These are phyloP conservation scores for Penicillium sp. DNA, from an alignment of 2,329 filamentous ascomycete species.

Conservation along the genomic window DNA sequence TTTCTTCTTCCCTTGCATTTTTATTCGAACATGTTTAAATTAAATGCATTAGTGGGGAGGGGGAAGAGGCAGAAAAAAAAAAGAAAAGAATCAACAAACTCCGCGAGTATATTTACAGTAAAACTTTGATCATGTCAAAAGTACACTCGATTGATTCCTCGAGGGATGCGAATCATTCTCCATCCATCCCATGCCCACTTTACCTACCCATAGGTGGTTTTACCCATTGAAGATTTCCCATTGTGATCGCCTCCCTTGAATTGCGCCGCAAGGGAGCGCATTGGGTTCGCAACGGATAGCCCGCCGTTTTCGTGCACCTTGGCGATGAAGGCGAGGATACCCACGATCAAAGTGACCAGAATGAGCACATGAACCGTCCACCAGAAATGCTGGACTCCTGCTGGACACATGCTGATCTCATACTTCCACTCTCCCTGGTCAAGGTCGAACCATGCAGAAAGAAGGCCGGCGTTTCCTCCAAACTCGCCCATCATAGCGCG, in stretches of 20 bases:
- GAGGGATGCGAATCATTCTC: no score
- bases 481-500: slow-evolving; percentile 98
- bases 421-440: slow-evolving; percentile 65
- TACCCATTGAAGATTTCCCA: background rate
- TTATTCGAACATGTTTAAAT: no score
- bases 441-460: slow-evolving; percentile 85
- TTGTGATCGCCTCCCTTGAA: background rate
- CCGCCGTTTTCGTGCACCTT: background rate
- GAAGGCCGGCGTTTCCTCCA: slow-evolving; percentile 80
- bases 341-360: slow-evolving; percentile 42
- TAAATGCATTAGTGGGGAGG: no score
- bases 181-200: no score
- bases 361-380: slow-evolving; percentile 80
- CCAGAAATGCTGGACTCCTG: slow-evolving; percentile 89
- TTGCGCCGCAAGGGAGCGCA: background rate
- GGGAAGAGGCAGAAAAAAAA: no score
- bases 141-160: no score
- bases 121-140: no score
- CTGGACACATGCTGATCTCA: slow-evolving; percentile 69
- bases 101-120: no score
- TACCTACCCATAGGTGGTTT: background rate
- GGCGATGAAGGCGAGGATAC: slow-evolving; percentile 18
- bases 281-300: background rate
- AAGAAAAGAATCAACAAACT: no score
- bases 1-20: no score